A percentile compares a stretch with the other conserved stretches of the same genome.
These are phyloP conservation scores for Ceratocystis huliohia DNA, from an alignment of 2,329 filamentous ascomycete species.

Conservation along the genomic window DNA sequence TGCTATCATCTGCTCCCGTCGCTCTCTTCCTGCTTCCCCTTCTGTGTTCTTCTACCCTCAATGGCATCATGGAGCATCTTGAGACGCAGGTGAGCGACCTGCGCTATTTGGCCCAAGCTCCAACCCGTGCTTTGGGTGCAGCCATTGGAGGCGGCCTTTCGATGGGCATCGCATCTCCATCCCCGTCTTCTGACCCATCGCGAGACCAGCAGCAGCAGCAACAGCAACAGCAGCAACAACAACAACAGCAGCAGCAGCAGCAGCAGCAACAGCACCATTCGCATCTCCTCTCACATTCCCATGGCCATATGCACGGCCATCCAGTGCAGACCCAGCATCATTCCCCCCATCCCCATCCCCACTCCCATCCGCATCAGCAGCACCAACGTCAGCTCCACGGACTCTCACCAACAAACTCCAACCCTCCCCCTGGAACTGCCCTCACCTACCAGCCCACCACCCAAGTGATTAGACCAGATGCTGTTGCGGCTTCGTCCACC, in stretches of 20 bases:
- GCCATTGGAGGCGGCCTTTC: slow-evolving; percentile 21
- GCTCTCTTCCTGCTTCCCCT: neutral
- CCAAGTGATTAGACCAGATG: neutral
- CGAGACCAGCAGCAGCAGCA: slow-evolving; percentile 28
- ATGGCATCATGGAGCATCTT: slow-evolving; percentile 39
- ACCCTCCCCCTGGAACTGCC: neutral
- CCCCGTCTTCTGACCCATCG: slow-evolving; percentile 37
- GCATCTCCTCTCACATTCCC: neutral
- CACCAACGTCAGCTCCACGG: slow-evolving; percentile 11
- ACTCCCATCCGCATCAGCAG: slow-evolving; percentile 12
- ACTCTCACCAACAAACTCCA: slow-evolving; percentile 8
- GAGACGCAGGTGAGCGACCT: slow-evolving; percentile 43
- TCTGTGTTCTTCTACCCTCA: slow-evolving; percentile 7
- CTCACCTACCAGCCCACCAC: neutral
- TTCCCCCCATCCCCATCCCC: neutral
- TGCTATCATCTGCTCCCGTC: neutral
- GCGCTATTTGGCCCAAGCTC: slow-evolving; percentile 37
- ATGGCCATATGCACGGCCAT: slow-evolving; percentile 11
- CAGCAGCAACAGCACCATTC: slow-evolving; percentile 14
- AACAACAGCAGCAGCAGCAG: slow-evolving; percentile 26
- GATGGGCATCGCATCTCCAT: slow-evolving; percentile 28
- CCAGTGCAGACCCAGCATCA: slow-evolving; percentile 1
- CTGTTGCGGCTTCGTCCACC: neutral
- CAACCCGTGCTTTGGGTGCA: slow-evolving; percentile 26
- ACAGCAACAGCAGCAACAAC: slow-evolving; percentile 24